phyloP scores from a whole-genome alignment of 2,329 filamentous ascomycete genomes.

The Epichloe sp. region DNA sequence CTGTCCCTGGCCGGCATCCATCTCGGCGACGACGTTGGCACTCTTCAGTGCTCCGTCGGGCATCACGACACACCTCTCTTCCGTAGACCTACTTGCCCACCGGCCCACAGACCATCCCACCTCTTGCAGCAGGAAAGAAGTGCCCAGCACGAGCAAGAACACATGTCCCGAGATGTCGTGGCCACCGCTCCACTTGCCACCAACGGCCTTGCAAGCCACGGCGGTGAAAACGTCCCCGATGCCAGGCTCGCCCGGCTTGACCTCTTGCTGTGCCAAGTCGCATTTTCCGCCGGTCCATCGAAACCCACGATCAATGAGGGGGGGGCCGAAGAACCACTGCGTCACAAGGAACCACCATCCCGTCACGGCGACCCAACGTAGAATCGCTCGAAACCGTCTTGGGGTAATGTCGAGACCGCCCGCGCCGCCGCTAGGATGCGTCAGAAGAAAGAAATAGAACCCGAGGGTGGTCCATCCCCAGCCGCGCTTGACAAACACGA shows the following conservation, averaged over 20 bases:
- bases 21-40: conserved; percentile 34
- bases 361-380: conserved; percentile 63
- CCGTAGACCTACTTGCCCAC: conserved; percentile 28
- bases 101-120: conserved; percentile 45
- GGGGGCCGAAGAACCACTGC: conserved; percentile 92
- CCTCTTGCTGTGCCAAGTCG: conserved; percentile 40
- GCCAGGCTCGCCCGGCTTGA: conserved; percentile 31
- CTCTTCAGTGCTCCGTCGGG: conserved; percentile 51
- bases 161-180: conserved; percentile 96
- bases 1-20: conserved; percentile 11
- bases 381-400: conserved; percentile 39
- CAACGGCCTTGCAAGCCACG: conserved; percentile 67
- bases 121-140: conserved; percentile 71
- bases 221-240: conserved; percentile 50
- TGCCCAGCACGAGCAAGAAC: conserved; percentile 79
- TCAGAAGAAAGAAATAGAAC: conserved; percentile 56
- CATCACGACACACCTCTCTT: conserved; percentile 55
- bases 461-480: conserved; percentile 83
- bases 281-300: conserved; percentile 79
- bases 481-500: conserved; percentile 86
- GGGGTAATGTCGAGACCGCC: conserved; percentile 12
- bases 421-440: conserved; percentile 43
- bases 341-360: conserved; percentile 74
- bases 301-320: conserved; percentile 83
- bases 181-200: conserved; percentile 80